Conservation (phyloP, 768 basidiomycete genomes). For the Mycena amicta region DNA sequence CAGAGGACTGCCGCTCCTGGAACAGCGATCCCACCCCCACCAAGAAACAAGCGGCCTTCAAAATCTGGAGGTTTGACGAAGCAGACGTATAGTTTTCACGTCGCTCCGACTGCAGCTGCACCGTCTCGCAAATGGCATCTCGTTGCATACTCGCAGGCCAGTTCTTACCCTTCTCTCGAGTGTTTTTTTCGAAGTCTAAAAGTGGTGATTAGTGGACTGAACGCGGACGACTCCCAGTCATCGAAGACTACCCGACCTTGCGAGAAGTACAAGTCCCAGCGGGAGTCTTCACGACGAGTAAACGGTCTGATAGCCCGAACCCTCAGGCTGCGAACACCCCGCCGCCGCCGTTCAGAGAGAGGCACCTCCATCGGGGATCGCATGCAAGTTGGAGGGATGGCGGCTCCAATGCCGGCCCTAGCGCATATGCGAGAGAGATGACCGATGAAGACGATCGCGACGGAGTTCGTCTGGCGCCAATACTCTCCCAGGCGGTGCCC, state of each 20-base stretch:
- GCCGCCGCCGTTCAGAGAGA: not conserved
- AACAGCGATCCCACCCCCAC: slow-evolving; percentile 40
- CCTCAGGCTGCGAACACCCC: not conserved
- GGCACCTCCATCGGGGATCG: slow-evolving; percentile 1
- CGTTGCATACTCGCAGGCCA: slow-evolving; percentile 56
- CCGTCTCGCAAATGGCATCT: slow-evolving; percentile 58
- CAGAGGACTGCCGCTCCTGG: slow-evolving; percentile 47
- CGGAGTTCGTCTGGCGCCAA: not conserved
- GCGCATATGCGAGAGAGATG: not conserved
- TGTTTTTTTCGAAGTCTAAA: slow-evolving; percentile 1
- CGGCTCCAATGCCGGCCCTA: not conserved
- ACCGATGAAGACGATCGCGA: not conserved
- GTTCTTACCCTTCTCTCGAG: slow-evolving; percentile 10
- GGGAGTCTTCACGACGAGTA: slow-evolving; percentile 57
- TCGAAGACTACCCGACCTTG: slow-evolving; percentile 55
- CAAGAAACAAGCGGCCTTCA: slow-evolving; percentile 53
- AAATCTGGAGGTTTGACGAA: slow-evolving; percentile 61
- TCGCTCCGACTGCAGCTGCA: slow-evolving; percentile 42
- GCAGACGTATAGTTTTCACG: slow-evolving; percentile 62
- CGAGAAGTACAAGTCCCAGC: slow-evolving; percentile 48
- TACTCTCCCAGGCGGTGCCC: not conserved
- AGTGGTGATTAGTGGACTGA: slow-evolving; percentile 43
- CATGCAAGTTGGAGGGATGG: too few species aligned
- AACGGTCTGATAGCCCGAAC: slow-evolving; percentile 24
- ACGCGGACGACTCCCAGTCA: slow-evolving; percentile 48